Base-by-base conservation (phyloP, 192 early-diverging fungal genomes). In the Diversispora epigaea region DNA sequence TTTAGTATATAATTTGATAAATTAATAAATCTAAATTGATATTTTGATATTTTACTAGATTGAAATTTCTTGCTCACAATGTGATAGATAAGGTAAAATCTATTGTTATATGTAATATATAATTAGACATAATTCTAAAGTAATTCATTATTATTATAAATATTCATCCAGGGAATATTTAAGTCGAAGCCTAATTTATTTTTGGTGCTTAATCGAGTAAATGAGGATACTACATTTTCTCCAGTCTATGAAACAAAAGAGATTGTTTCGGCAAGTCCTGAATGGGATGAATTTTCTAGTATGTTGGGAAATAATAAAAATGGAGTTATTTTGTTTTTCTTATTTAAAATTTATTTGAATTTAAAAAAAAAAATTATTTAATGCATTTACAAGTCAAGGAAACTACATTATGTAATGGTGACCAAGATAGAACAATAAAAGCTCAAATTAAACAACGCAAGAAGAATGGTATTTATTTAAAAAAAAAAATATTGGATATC, bases 201-300 rank as follows among this genome's bases (percentile, higher is more conserved):
- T 61, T 55, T 80, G 14, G 68, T 80, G 1, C 77, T 86, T 12
- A 68, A 78, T 55, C 77, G 85, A 6, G 80, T 68, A 47, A 77
- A 79, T 68, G 78, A 79, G 21, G 52, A 82, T 63, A 46, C 67
- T 45, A 82, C 76, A 3, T 84, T 79, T 50, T 78, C 69, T 11
- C 75, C 80, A 22, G 77, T 84, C 7, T 81, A 76, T 76, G 65
- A 73, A 68, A 71, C 72, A 40, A 21, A 80, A n/a, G 4, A 19
- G 3, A 39, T 76, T 1, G 8, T 67, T 12, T 56, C 54, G 3
- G 56, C 68, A 44, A 76, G 76, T 61, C 80, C 77, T 14, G 50
- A 60, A 14, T 81, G 77, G 77, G 57, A 64, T 22, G 43, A 61
- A 5, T 78, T 81, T 54, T 70, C 62, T 4, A 73, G 77, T 64